These are phyloP conservation scores for Dendrocalamus sinicus DNA, from an alignment of 176 grass and related monocot species.

Conservation along the genomic window DNA sequence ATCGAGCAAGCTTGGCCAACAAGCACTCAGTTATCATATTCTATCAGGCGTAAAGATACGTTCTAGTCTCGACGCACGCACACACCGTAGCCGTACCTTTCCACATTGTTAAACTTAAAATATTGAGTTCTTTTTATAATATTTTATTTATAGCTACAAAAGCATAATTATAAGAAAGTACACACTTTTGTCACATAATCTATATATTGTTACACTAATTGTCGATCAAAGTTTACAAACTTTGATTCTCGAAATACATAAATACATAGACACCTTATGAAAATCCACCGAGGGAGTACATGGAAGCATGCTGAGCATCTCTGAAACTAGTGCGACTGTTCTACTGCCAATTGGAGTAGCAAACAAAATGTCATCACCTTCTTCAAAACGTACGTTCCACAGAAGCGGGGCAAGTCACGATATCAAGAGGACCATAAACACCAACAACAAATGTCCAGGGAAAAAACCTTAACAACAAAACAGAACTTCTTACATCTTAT, in stretches of 20 bases:
- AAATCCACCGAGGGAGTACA: no score
- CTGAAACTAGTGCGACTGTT: no score
- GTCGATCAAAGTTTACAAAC: no score
- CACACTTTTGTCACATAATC: no score
- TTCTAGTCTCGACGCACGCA: not conserved
- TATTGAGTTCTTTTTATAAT: no score
- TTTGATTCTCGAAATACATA: no score
- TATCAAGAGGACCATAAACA: not conserved
- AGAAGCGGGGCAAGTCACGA: not conserved
- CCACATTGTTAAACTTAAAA: not conserved
- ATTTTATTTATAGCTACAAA: no score
- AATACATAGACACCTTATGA: no score
- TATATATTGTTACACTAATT: no score
- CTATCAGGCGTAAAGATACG: not conserved
- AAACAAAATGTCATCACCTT: not conserved
- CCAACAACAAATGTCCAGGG: not conserved
- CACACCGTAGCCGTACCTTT: not conserved
- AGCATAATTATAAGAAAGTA: no score
- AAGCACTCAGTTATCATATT: not conserved
- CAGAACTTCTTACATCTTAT: conserved; percentile 39
- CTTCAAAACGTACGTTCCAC: not conserved
- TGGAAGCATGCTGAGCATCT: no score
- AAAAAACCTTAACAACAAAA: not conserved
- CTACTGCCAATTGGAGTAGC: not conserved
- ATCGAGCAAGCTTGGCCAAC: not conserved